Evolutionary conservation across 306 rosid species (phyloP).

Genomic region (Macrotyloma uniflorum): DNA sequence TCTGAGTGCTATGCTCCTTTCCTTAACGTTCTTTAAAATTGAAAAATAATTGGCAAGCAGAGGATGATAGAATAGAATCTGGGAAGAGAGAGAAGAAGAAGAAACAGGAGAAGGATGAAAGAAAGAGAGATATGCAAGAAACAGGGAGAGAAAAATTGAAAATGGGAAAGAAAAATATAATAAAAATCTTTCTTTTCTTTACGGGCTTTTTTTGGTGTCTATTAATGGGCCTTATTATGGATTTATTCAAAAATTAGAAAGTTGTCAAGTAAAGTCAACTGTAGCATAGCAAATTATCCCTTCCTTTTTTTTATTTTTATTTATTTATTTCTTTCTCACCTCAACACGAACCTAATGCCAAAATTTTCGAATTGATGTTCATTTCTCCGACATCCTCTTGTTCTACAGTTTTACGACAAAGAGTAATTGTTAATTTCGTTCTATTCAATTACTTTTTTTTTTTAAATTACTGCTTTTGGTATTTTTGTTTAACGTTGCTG

Average conservation of each 20-base stretch:
- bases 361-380: neutral
- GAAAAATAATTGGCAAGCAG: neutral
- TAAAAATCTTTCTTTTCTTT: neutral
- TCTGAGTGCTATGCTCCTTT: neutral
- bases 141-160: neutral
- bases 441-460: neutral
- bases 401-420: neutral
- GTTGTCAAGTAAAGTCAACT: neutral
- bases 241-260: neutral
- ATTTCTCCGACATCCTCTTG: neutral
- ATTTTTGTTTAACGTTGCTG: slow-evolving; percentile 59
- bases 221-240: neutral
- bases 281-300: neutral
- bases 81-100: neutral
- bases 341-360: neutral
- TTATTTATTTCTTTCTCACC: neutral
- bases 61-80: slow-evolving; percentile 21
- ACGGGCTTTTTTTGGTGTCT: neutral
- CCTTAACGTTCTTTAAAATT: slow-evolving; percentile 9
- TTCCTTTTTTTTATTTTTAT: neutral
- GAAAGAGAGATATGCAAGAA: neutral
- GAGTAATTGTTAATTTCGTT: neutral
- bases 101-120: neutral
- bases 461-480: slow-evolving; percentile 55
- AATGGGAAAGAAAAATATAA: neutral